Conservation (phyloP, 805 yeast genomes). For the Nadsonia fulvescens region DNA sequence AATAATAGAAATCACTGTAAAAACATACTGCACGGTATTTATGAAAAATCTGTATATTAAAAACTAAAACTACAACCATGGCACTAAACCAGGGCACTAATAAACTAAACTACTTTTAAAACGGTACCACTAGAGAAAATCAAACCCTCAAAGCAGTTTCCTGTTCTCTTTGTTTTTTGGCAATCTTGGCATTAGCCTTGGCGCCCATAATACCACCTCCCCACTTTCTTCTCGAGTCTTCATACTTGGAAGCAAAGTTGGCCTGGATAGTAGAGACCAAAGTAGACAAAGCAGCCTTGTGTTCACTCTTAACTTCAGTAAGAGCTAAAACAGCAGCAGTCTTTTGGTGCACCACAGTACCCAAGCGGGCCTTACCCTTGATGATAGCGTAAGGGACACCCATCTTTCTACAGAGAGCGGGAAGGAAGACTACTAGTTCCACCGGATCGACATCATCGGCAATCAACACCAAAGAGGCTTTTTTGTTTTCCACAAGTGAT, state of each 20-base stretch:
- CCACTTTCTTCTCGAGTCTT: constrained; percentile 96
- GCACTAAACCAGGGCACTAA: no score
- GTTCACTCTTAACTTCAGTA: constrained; percentile 88
- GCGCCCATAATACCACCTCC: constrained; percentile 99
- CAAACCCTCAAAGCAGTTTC: constrained; percentile 22
- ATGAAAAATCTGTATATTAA: no score
- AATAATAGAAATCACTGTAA: no score
- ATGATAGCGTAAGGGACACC: constrained; percentile 98
- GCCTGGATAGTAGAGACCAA: constrained; percentile 84
- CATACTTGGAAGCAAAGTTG: constrained; percentile 86
- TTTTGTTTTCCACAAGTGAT: constrained; percentile 92
- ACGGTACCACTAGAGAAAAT: no score
- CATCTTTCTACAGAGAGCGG: constrained; percentile 98
- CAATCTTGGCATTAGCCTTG: constrained; percentile 75
- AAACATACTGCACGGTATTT: no score
- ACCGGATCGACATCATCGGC: constrained; percentile 99
- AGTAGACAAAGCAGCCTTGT: constrained; percentile 86
- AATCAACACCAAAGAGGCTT: constrained; percentile 90
- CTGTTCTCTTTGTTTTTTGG: constrained; percentile 48
- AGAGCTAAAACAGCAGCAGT: constrained; percentile 94
- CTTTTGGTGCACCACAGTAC: constrained; percentile 94
- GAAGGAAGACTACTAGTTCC: constrained; percentile 91
- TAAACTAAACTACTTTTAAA: no score
- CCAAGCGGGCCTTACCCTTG: constrained; percentile 97
- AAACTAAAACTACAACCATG: no score